phyloP scores from a whole-genome alignment of 768 basidiomycete species.

The Gymnopilus junonius region DNA sequence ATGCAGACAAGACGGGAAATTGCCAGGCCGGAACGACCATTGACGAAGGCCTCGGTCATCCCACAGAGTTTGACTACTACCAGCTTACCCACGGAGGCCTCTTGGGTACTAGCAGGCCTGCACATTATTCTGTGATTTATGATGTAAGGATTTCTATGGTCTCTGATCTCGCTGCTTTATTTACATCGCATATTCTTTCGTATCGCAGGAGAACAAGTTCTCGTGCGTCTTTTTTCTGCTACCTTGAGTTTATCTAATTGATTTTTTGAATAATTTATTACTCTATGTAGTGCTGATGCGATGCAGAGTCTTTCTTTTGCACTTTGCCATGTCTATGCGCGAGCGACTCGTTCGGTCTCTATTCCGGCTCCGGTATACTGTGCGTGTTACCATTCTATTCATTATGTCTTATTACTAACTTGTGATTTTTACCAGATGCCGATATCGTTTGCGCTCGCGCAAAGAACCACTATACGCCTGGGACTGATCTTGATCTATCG shows the following conservation, averaged over 20 bases:
- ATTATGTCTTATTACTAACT: background rate
- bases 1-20: conserved; percentile 72
- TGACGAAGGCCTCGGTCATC: conserved; percentile 71
- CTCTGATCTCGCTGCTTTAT: background rate
- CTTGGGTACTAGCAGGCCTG: conserved; percentile 69
- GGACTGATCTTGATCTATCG: conserved; percentile 58
- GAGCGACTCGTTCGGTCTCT: conserved; percentile 15
- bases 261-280: background rate
- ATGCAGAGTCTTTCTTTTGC: conserved; percentile 18
- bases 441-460: conserved; percentile 81
- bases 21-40: conserved; percentile 81
- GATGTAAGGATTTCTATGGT: conserved; percentile 38
- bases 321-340: conserved; percentile 3
- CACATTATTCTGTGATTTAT: conserved; percentile 50
- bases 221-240: conserved; percentile 48
- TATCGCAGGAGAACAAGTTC: conserved; percentile 55
- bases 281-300: conserved; percentile 41
- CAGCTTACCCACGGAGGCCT: conserved; percentile 78
- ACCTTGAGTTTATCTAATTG: no score
- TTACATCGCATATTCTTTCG: background rate
- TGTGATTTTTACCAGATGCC: conserved; percentile 62
- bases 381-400: conserved; percentile 19
- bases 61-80: conserved; percentile 79
- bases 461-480: conserved; percentile 80
- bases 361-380: conserved; percentile 10